Percentiles rank a stretch among this genome's conserved stretches.
phyloP scores from a whole-genome alignment of 768 basidiomycete species.

The Phylloporus sp. region DNA sequence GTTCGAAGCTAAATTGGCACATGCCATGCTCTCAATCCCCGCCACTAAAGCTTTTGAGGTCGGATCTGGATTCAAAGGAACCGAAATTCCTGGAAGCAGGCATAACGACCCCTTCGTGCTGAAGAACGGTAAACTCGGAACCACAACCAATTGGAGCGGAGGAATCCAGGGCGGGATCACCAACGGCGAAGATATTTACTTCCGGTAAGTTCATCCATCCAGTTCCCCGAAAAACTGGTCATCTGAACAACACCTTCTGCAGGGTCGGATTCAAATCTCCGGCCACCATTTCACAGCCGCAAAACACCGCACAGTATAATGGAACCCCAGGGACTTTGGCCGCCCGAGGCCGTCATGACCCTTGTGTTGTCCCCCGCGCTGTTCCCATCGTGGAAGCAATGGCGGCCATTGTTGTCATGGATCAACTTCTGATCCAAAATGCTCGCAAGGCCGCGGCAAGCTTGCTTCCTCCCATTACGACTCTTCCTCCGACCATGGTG shows the following conservation, averaged over 20 bases:
- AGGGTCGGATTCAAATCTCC: constrained; percentile 98
- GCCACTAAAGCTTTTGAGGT: constrained; percentile 98
- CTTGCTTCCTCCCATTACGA: constrained; percentile 79
- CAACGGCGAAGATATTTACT: constrained; percentile 97
- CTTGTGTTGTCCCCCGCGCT: constrained; percentile 94
- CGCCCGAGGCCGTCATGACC: constrained; percentile 92
- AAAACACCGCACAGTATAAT: constrained; percentile 89
- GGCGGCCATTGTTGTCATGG: constrained; percentile 95
- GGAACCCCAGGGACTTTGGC: constrained; percentile 86
- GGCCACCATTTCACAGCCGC: constrained; percentile 92
- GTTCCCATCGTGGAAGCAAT: constrained; percentile 98
- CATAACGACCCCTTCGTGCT: constrained; percentile 89
- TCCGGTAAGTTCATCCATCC: constrained; percentile 55
- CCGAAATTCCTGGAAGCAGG: constrained; percentile 85
- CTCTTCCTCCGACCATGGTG: constrained; percentile 92
- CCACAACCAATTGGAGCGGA: constrained; percentile 92
- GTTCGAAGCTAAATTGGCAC: constrained; percentile 90
- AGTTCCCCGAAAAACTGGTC: not conserved
- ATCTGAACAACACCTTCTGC: constrained; percentile 9
- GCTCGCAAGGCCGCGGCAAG: constrained; percentile 69
- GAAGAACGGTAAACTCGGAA: constrained; percentile 73
- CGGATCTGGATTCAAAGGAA: constrained; percentile 94
- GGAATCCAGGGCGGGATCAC: constrained; percentile 98
- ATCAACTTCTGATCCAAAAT: constrained; percentile 87
- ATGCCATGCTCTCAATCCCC: constrained; percentile 98